Conservation (phyloP, 2,329 filamentous ascomycete genomes). For the Neofusicoccum sp. region DNA sequence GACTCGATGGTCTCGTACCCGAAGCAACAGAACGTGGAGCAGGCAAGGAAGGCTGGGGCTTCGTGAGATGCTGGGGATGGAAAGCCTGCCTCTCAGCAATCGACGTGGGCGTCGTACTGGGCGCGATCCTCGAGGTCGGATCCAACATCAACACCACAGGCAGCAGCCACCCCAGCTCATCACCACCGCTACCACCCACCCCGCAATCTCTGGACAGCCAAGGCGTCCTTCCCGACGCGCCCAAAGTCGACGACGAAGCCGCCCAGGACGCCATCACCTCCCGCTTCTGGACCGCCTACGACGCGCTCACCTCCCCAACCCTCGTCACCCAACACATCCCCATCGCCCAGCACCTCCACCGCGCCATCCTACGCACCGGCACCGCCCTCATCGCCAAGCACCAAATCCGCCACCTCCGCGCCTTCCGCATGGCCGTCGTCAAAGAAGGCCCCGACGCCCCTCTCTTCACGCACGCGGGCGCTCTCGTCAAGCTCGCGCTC, state of each 20-base stretch:
- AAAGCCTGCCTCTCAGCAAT: slow-evolving; percentile 89
- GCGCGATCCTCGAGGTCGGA: slow-evolving; percentile 89
- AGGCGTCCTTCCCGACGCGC: slow-evolving; percentile 26
- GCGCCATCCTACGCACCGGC: slow-evolving; percentile 89
- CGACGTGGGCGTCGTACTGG: slow-evolving; percentile 89
- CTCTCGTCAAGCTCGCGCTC: slow-evolving; percentile 85
- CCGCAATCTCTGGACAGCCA: slow-evolving; percentile 18
- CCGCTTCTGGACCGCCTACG: slow-evolving; percentile 60
- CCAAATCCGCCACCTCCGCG: slow-evolving; percentile 86
- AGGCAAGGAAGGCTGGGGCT: slow-evolving; percentile 91
- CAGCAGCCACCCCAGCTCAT: background rate
- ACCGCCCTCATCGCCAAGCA: slow-evolving; percentile 89
- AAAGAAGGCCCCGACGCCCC: slow-evolving; percentile 89
- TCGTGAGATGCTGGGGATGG: slow-evolving; percentile 97
- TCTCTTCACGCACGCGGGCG: slow-evolving; percentile 91
- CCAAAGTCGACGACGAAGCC: slow-evolving; percentile 13
- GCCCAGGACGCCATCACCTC: slow-evolving; percentile 47
- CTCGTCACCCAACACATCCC: slow-evolving; percentile 73
- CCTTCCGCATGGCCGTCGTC: slow-evolving; percentile 93
- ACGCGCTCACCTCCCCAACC: slow-evolving; percentile 58
- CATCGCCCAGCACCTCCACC: slow-evolving; percentile 83
- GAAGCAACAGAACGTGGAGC: slow-evolving; percentile 68
- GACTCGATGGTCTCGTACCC: slow-evolving; percentile 85
- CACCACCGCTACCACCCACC: slow-evolving; percentile 23
- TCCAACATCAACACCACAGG: slow-evolving; percentile 25